phyloP scores from a whole-genome alignment of 1,139 yeast genomes.

The Yamadazyma aaseri region DNA sequence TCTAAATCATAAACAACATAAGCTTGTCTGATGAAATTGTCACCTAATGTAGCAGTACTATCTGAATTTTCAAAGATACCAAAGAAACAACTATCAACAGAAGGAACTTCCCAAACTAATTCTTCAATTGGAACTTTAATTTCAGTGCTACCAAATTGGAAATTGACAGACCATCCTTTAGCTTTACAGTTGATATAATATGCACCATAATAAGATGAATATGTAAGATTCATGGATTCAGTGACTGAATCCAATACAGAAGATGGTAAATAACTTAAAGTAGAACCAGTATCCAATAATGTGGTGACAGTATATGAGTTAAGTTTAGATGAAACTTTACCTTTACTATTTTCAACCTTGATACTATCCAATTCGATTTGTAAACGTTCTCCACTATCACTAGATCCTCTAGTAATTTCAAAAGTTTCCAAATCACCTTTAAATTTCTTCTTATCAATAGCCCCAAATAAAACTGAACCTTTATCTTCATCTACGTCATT shows the following conservation, averaged over 20 bases:
- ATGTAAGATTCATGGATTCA: background rate
- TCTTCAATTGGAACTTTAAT: conserved; percentile 34
- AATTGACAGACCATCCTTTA: conserved; percentile 17
- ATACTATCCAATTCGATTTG: background rate
- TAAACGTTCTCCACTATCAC: background rate
- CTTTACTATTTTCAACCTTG: background rate
- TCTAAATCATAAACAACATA: conserved; percentile 79
- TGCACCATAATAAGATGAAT: conserved; percentile 14
- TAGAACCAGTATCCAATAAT: conserved; percentile 40
- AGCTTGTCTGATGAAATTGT: conserved; percentile 66
- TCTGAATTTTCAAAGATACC: conserved; percentile 9
- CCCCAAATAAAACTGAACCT: conserved; percentile 42
- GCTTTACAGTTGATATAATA: conserved; percentile 22
- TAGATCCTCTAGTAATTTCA: background rate
- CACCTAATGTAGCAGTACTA: conserved; percentile 51
- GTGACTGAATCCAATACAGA: conserved; percentile 17
- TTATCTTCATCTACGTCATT: conserved; percentile 26
- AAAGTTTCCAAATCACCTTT: conserved; percentile 21
- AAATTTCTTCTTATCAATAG: conserved; percentile 48
- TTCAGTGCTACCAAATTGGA: conserved; percentile 34
- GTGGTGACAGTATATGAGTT: conserved; percentile 18
- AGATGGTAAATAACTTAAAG: conserved; percentile 32
- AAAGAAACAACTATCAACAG: conserved; percentile 17
- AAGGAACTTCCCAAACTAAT: conserved; percentile 17
- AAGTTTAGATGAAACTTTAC: background rate